Conservation (phyloP, 2,329 filamentous ascomycete genomes). For the Trichocomaceae sp. region DNA sequence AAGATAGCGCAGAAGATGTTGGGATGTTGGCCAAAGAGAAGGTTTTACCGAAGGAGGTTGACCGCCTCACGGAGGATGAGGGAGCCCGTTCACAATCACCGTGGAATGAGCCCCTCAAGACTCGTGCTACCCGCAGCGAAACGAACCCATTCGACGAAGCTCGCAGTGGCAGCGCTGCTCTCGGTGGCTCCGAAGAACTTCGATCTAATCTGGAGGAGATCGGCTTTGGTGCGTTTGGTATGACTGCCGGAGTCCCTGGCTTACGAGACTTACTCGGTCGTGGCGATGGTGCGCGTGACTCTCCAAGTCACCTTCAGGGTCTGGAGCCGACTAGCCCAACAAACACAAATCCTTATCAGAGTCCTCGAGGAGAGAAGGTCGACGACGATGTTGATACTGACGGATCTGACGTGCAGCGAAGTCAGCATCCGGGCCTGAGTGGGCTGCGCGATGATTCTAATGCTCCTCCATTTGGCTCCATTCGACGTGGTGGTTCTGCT, state of each 20-base stretch:
- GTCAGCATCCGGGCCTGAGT: slow-evolving; percentile 47
- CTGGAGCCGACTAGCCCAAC: slow-evolving; percentile 78
- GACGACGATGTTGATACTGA: slow-evolving; percentile 57
- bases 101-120: slow-evolving; percentile 45
- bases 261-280: slow-evolving; percentile 52
- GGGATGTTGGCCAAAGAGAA: slow-evolving; percentile 49
- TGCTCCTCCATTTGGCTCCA: slow-evolving; percentile 48
- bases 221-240: slow-evolving; percentile 55
- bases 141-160: slow-evolving; percentile 48
- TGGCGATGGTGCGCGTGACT: slow-evolving; percentile 52
- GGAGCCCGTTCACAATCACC: slow-evolving; percentile 43
- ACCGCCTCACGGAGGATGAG: slow-evolving; percentile 49
- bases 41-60: slow-evolving; percentile 46
- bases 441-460: slow-evolving; percentile 47
- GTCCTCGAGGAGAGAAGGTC: slow-evolving; percentile 68
- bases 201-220: slow-evolving; percentile 50
- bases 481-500: slow-evolving; percentile 48
- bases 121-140: slow-evolving; percentile 43
- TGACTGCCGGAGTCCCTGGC: slow-evolving; percentile 53
- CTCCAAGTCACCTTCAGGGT: slow-evolving; percentile 43
- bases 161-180: slow-evolving; percentile 56
- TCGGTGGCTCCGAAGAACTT: slow-evolving; percentile 68
- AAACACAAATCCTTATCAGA: slow-evolving; percentile 93
- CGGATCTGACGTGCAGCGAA: slow-evolving; percentile 47
- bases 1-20: slow-evolving; percentile 64